These are phyloP conservation scores for Geranium rotundifolium DNA, from an alignment of 345 rosid genomes.

Conservation along the genomic window DNA sequence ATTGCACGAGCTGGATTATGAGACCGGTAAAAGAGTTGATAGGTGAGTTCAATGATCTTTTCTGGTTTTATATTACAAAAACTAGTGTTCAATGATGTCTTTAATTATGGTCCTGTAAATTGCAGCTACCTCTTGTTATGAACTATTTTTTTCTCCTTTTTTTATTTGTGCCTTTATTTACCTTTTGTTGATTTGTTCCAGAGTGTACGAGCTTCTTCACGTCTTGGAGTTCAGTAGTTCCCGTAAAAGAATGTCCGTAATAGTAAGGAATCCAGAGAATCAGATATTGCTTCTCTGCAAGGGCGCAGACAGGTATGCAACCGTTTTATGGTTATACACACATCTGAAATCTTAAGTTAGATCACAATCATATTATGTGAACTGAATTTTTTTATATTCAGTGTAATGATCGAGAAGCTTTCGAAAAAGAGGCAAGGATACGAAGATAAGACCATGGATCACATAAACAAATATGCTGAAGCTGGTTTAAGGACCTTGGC, in stretches of 20 bases:
- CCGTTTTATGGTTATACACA: not conserved
- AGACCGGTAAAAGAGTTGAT: constrained; percentile 20
- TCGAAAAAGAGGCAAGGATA: constrained; percentile 31
- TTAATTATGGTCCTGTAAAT: too few relatives aligned
- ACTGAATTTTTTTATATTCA: constrained; percentile 13
- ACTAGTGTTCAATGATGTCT: not conserved
- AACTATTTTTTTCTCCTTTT: too few relatives aligned
- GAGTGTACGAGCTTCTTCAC: constrained; percentile 68
- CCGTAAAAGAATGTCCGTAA: constrained; percentile 88
- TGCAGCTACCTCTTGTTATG: too few relatives aligned
- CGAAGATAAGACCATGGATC: constrained; percentile 49
- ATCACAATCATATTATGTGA: not conserved
- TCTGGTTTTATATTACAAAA: not conserved
- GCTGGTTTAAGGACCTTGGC: constrained; percentile 74
- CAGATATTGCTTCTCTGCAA: constrained; percentile 58
- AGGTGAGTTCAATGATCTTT: constrained; percentile 26
- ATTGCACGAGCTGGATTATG: constrained; percentile 45
- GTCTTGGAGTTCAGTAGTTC: constrained; percentile 75
- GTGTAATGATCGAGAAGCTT: constrained; percentile 74
- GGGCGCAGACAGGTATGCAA: constrained; percentile 83
- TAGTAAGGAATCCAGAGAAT: constrained; percentile 49
- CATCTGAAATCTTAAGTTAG: not conserved
- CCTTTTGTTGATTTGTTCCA: constrained; percentile 12
- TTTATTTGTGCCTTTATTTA: not conserved
- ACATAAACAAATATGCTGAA: constrained; percentile 48